A percentile compares a stretch with the other conserved stretches of the same genome.
Evolutionary conservation across 179 eudicot genomes (phyloP).

Genomic region (Drosera spatulata): DNA sequence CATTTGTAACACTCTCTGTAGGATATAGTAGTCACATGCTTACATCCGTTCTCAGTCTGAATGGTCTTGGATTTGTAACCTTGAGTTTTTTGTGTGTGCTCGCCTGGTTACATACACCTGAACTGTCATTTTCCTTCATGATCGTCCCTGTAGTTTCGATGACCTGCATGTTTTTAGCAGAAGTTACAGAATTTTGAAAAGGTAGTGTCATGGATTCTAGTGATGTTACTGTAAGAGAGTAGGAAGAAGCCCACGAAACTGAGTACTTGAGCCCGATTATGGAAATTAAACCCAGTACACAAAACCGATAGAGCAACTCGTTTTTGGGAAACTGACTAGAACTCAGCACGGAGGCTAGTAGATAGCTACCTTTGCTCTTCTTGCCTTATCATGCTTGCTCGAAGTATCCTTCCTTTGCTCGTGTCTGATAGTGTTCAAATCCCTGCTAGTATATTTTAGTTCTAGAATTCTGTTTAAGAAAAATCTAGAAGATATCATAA

Average conservation of each 20-base stretch:
- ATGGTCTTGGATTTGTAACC: slow-evolving; percentile 76
- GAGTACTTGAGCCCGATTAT: background rate
- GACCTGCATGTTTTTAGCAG: slow-evolving; percentile 14
- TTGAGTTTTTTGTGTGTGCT: slow-evolving; percentile 61
- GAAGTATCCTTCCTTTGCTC: slow-evolving; percentile 2
- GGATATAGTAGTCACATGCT: slow-evolving; percentile 11
- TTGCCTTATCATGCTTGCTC: slow-evolving; percentile 9
- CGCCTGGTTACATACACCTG: slow-evolving; percentile 24
- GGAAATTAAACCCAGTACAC: background rate
- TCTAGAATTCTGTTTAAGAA: background rate
- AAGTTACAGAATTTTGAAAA: background rate
- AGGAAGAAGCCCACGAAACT: too few relatives aligned
- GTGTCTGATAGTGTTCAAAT: slow-evolving; percentile 7
- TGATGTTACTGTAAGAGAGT: too few relatives aligned
- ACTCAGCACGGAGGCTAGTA: background rate
- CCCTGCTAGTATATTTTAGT: slow-evolving; percentile 8
- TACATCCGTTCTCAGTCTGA: slow-evolving; percentile 92
- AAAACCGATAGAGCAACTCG: background rate
- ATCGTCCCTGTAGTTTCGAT: slow-evolving; percentile 19
- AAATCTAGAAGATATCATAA: background rate
- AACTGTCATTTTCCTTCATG: slow-evolving; percentile 31
- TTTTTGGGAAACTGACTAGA: too few relatives aligned
- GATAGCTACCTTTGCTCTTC: slow-evolving; percentile 26
- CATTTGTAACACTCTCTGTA: background rate
- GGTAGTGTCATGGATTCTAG: too few relatives aligned